Evolutionary conservation across 495 filamentous ascomycete genomes (phyloP), one percentile per base, ranked within the genome.

Genomic region (Penicillium verhagenii): DNA sequence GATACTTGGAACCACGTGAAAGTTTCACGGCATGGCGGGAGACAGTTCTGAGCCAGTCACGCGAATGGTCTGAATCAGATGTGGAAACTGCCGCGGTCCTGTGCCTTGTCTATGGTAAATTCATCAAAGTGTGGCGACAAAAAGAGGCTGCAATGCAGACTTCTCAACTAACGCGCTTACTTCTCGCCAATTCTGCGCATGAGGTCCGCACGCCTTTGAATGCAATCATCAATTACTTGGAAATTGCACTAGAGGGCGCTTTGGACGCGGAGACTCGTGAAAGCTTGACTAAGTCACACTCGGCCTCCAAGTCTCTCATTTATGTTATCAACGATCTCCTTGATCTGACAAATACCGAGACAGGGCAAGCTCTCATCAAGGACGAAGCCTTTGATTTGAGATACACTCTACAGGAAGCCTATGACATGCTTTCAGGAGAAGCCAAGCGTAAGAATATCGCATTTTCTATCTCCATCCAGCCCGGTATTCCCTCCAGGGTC

Each of bases 241-340:
- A 97, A 62, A 96, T 96, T 57, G 93, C 93, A 0, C 73, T 97
- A 3, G 93, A 97, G 68, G 90, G 90, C 2, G 71, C 83, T 0
- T 77, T 96, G 2, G 92, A 96, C 60, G 68, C 78, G 8, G 92
- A 96, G 56, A 96, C 90, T 1, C 79, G 93, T 23, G 93, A 96
- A 16, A 95, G 95, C 57, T 76, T 97, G 24, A 82, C 88, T 7
- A 88, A 73, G 35, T 76, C 72, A 7, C 66, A 97, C 62, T 95
- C 91, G 10, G 93, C 93, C n/a, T 97, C 93, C 1, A 96, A 96
- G 67, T 96, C 90, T 1, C 74, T 96, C 11, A 93, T 97, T 14
- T 96, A 94, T 69, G 91, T 96, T 8, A 96, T 97, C 65, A 97
- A 97, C 60, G 92, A 97, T 65, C 79, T 97, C 1, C 79, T 97